Percentiles rank a stretch among this genome's conserved stretches.
Conservation (phyloP, 306 rosid genomes). For the Alnus glutinosa region DNA sequence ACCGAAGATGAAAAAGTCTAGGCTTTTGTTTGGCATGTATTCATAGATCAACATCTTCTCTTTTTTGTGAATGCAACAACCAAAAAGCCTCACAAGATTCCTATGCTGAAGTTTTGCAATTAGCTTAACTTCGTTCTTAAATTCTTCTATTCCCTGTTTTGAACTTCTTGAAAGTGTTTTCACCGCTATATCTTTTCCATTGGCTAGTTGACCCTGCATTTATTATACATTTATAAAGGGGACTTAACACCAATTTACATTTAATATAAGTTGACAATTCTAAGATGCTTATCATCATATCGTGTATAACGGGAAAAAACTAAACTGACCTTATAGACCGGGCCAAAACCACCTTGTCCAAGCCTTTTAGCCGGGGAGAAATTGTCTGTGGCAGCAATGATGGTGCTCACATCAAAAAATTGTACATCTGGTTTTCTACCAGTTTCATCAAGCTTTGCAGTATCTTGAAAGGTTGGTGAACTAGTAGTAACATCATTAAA, state of each 20-base stretch:
- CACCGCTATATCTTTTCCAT: slow-evolving; percentile 43
- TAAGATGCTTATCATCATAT: too few relatives aligned
- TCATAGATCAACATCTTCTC: slow-evolving; percentile 42
- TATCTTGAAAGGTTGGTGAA: not conserved
- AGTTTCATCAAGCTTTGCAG: slow-evolving; percentile 3
- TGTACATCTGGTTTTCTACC: slow-evolving; percentile 29
- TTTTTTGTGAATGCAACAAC: slow-evolving; percentile 45
- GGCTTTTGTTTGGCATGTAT: slow-evolving; percentile 46
- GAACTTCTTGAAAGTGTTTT: slow-evolving; percentile 40
- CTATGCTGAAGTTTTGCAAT: slow-evolving; percentile 50
- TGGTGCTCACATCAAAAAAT: slow-evolving; percentile 1
- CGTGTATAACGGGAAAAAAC: not conserved
- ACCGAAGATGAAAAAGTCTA: slow-evolving; percentile 44
- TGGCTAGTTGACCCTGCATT: slow-evolving; percentile 38
- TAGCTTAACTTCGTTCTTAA: slow-evolving; percentile 43
- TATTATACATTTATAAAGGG: not conserved
- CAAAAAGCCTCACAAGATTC: slow-evolving; percentile 48
- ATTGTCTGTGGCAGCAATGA: slow-evolving; percentile 8
- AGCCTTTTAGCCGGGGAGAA: slow-evolving; percentile 12
- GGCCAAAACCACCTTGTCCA: slow-evolving; percentile 35
- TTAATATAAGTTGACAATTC: too few relatives aligned
- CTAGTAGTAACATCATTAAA: not conserved
- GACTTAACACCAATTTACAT: not conserved
- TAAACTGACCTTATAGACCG: not conserved
- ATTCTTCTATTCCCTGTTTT: slow-evolving; percentile 40